A percentile compares a stretch with the other conserved stretches of the same genome.
Evolutionary conservation across 805 yeast species (phyloP).

Genomic region (Lipomyces chichibuensis): DNA sequence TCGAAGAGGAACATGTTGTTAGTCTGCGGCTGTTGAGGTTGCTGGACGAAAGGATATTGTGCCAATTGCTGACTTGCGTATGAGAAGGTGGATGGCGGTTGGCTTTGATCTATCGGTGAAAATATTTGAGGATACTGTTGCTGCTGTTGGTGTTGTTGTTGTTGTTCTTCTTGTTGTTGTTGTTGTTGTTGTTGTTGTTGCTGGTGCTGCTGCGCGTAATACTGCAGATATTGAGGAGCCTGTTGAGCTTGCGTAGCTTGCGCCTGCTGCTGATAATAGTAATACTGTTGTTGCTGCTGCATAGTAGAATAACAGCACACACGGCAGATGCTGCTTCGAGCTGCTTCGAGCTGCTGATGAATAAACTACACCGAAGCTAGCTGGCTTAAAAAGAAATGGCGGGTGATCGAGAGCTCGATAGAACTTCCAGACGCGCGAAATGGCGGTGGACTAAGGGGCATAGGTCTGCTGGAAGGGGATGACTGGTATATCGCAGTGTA

Average conservation of each 20-base stretch:
- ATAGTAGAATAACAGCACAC: slow-evolving; percentile 3
- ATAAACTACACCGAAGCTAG: background rate
- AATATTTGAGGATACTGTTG: slow-evolving; percentile 3
- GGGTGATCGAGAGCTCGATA: background rate
- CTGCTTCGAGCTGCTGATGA: slow-evolving; percentile 1
- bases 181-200: slow-evolving; percentile 14
- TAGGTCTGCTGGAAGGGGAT: background rate
- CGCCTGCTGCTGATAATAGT: slow-evolving; percentile 13
- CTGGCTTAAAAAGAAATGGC: background rate
- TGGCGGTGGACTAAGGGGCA: background rate
- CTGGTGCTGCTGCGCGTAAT: slow-evolving; percentile 11
- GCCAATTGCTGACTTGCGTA: slow-evolving; percentile 4
- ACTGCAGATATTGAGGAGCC: slow-evolving; percentile 13
- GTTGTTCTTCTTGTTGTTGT: slow-evolving; percentile 13
- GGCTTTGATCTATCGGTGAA: background rate
- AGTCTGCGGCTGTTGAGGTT: background rate
- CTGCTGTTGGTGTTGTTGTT: background rate
- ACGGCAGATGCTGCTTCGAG: background rate
- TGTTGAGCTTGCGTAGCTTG: slow-evolving; percentile 10
- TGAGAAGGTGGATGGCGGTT: background rate
- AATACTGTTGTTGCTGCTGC: slow-evolving; percentile 15
- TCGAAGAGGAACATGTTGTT: slow-evolving; percentile 3
- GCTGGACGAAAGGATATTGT: slow-evolving; percentile 1
- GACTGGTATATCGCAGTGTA: background rate
- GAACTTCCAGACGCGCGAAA: background rate